phyloP scores from a whole-genome alignment of 2,329 filamentous ascomycete genomes.

The Penicillium sp. region DNA sequence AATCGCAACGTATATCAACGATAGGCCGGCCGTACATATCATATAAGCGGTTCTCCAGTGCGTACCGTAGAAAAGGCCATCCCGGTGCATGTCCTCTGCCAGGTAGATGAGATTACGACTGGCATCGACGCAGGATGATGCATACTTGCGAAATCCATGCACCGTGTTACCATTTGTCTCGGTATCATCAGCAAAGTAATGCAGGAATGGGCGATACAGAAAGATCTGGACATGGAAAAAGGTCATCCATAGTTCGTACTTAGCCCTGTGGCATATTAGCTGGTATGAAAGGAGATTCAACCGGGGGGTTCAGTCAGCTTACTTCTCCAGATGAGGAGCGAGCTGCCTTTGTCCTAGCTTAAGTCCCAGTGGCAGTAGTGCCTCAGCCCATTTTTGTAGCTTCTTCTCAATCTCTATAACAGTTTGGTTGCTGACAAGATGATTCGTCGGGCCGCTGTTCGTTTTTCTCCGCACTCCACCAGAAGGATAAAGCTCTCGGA shows the following conservation, averaged over 20 bases:
- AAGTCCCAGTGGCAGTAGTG: not conserved
- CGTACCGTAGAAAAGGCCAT: conserved; percentile 14
- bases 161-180: not conserved
- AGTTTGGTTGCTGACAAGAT: conserved; percentile 14
- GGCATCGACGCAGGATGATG: conserved; percentile 15
- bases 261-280: conserved; percentile 9
- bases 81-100: conserved; percentile 19
- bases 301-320: no score
- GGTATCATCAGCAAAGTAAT: conserved; percentile 1
- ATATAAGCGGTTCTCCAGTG: conserved; percentile 6
- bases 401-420: conserved; percentile 12
- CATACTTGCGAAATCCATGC: conserved; percentile 14
- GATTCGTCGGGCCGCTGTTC: conserved; percentile 2
- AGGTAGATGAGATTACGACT: conserved; percentile 22
- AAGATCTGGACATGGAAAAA: conserved; percentile 18
- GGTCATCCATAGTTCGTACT: conserved; percentile 16
- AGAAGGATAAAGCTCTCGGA: conserved; percentile 12
- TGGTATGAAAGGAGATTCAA: no score
- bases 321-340: conserved; percentile 5
- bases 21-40: no score
- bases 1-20: no score
- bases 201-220: conserved; percentile 20
- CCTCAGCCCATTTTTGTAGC: conserved; percentile 11
- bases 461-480: not conserved
- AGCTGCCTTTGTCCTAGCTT: conserved; percentile 4